Base-by-base conservation (phyloP, 345 rosid species). In the Syzygium jambos region DNA sequence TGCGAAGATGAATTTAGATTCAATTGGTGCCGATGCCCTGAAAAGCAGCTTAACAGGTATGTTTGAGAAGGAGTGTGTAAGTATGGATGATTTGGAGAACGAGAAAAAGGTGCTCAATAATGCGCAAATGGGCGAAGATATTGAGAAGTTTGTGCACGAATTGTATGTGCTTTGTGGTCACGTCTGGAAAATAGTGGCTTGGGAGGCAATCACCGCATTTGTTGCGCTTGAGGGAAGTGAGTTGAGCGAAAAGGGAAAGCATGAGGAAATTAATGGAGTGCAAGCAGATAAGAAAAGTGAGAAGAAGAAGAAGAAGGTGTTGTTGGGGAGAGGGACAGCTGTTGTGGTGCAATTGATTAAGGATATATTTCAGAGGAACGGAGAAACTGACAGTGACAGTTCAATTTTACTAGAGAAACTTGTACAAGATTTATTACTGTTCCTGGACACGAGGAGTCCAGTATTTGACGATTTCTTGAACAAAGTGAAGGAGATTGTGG, bases 311-410 rank as follows among this genome's bases (percentile, higher is more conserved):
- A 96, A 95, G 92, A 96, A 94, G 88, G 90, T 87, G 82, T 92
- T 93, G 87, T 86, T 93, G 86, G 98, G 99, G 82, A 97, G 94
- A 86, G 98, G 99, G 41, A 95, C 97, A 43, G 77, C 93, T 84
- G 68, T 92, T 54, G 85, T 95, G 51, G 91, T 95, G 89, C 97
- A 95, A 88, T 85, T 94, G 89, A 90, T 96, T 85, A 96, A 94
- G 92, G 96, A 95, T 61, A 90, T 87, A 87, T 84, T 96, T 90
- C 92, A 87, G 85, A 88, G 61, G 51, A 89, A 89, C 30, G 92
- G 87, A 87, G 90, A 84, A 46, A 84, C 82, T 85, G 85, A 86
- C 86, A 88, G 77, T 89, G 94, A 90, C 29, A 46, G 65, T 89
- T 87, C 88, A 85, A 87, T 82, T 29, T 51, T 10, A 6, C 87